phyloP scores from a whole-genome alignment of 1,284 basidiomycete genomes.

The Volvariella volvacea region DNA sequence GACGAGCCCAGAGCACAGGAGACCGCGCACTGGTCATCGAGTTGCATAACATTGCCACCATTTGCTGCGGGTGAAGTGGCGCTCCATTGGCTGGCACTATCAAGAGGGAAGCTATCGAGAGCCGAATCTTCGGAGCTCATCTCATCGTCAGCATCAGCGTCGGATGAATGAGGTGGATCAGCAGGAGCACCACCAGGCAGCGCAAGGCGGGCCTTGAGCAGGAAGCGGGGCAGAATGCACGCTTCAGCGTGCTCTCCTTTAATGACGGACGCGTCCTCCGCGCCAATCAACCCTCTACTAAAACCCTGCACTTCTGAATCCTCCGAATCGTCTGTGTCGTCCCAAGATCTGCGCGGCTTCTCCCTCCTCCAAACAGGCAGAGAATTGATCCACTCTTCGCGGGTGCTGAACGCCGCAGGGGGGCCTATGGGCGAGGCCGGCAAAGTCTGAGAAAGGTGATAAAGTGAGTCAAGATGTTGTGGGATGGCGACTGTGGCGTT shows the following conservation, averaged over 20 bases:
- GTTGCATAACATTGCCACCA: constrained; percentile 7
- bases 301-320: constrained; percentile 43
- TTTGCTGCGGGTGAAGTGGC: constrained; percentile 17
- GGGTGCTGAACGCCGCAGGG: constrained; percentile 54
- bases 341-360: constrained; percentile 59
- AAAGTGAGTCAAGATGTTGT: neutral
- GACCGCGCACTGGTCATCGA: constrained; percentile 8
- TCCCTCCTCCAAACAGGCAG: constrained; percentile 62
- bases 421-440: constrained; percentile 52
- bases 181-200: constrained; percentile 3
- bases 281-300: constrained; percentile 63
- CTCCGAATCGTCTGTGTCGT: constrained; percentile 36
- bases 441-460: constrained; percentile 41
- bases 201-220: constrained; percentile 17
- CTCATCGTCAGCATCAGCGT: constrained; percentile 36
- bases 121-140: constrained; percentile 31
- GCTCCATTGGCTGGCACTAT: constrained; percentile 27
- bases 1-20: constrained; percentile 16
- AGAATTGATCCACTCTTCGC: constrained; percentile 67
- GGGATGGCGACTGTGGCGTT: constrained; percentile 14
- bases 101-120: constrained; percentile 23
- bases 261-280: constrained; percentile 68
- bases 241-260: constrained; percentile 77
- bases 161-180: constrained; percentile 10
- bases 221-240: constrained; percentile 70